These are phyloP conservation scores for Lepiota venenata DNA, from an alignment of 768 basidiomycete genomes.

Conservation along the genomic window DNA sequence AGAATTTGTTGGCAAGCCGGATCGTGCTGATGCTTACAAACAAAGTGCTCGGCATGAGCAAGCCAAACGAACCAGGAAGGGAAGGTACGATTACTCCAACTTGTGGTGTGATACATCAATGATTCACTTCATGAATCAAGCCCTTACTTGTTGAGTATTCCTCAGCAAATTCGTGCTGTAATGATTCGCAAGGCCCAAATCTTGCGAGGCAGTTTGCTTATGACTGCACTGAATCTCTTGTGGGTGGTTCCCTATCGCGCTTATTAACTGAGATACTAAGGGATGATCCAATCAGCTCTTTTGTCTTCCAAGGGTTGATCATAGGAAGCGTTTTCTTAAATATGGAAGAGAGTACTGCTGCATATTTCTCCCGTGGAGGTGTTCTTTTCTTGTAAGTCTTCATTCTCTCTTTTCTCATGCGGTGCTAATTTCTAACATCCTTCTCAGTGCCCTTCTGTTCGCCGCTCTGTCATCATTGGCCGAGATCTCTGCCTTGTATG, in stretches of 20 bases:
- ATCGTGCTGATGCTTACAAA: slow-evolving; percentile 40
- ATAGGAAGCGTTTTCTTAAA: slow-evolving; percentile 67
- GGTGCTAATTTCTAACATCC: neutral
- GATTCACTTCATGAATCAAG: slow-evolving; percentile 19
- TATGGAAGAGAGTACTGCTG: slow-evolving; percentile 49
- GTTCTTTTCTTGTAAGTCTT: slow-evolving; percentile 66
- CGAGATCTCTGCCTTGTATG: slow-evolving; percentile 58
- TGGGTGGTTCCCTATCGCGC: slow-evolving; percentile 13
- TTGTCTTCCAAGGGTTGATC: slow-evolving; percentile 46
- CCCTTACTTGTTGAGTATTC: slow-evolving; percentile 41
- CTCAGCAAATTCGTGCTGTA: slow-evolving; percentile 43
- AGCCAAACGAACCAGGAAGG: slow-evolving; percentile 38
- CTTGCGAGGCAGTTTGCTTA: slow-evolving; percentile 34
- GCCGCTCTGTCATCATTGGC: slow-evolving; percentile 58
- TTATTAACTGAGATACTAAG: neutral
- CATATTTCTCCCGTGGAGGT: slow-evolving; percentile 76
- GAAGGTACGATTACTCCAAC: slow-evolving; percentile 21
- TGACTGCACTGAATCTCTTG: slow-evolving; percentile 32
- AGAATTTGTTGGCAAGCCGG: slow-evolving; percentile 41
- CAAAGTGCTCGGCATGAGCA: slow-evolving; percentile 49
- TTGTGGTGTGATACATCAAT: neutral
- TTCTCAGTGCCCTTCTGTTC: slow-evolving; percentile 51
- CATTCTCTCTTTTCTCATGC: neutral
- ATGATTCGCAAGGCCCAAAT: slow-evolving; percentile 45
- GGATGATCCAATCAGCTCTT: slow-evolving; percentile 33